Conservation (phyloP, 2,329 filamentous ascomycete genomes). For the Passalora sequoiae region DNA sequence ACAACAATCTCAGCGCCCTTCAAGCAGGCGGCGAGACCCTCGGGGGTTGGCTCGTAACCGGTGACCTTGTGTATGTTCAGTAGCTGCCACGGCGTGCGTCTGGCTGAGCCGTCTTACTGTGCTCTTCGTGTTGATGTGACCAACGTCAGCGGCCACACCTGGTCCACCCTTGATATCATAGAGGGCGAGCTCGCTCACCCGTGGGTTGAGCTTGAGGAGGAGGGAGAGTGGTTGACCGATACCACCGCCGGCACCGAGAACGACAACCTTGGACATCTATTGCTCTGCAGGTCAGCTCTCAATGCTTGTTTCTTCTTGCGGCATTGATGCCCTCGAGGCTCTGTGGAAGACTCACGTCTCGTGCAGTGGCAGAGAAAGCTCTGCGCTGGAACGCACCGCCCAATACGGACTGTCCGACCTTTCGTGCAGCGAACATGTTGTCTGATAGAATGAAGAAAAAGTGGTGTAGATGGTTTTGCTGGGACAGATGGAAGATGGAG, state of each 20-base stretch:
- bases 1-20: constrained; percentile 89
- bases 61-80: constrained; percentile 55
- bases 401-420: constrained; percentile 39
- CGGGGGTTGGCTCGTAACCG: constrained; percentile 70
- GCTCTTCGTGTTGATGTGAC: constrained; percentile 99
- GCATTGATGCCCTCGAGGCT: too few species aligned
- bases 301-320: too few species aligned
- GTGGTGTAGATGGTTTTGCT: too few species aligned
- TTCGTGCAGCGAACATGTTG: constrained; percentile 67
- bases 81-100: constrained; percentile 5
- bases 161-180: constrained; percentile 96
- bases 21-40: constrained; percentile 69
- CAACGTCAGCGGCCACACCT: constrained; percentile 96
- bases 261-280: constrained; percentile 93
- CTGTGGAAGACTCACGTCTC: constrained; percentile 46
- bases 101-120: constrained; percentile 39
- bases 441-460: not conserved
- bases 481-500: too few species aligned
- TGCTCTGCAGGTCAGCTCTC: constrained; percentile 3
- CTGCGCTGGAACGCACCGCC: constrained; percentile 46
- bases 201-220: constrained; percentile 96
- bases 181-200: constrained; percentile 87
- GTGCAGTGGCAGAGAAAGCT: constrained; percentile 49
- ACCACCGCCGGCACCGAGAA: constrained; percentile 93
- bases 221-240: constrained; percentile 98